A percentile compares a stretch with the other conserved stretches of the same genome.
Evolutionary conservation across 176 grass and related monocot species (phyloP).

Genomic region (Paspalum vaginatum): DNA sequence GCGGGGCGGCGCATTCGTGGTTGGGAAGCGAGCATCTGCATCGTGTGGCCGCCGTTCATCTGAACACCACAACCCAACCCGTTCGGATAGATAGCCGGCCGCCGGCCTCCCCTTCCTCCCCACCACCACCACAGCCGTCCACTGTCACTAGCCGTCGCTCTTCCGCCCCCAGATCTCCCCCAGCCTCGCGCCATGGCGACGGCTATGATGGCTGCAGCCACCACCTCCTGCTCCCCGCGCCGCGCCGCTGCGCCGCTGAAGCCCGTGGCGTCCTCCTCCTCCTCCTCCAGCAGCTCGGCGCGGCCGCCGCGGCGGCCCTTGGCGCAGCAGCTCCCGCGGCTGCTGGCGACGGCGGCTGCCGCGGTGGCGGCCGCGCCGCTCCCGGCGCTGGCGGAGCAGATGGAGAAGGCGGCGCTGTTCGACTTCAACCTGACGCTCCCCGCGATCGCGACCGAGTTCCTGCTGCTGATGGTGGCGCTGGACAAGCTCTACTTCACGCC

Average conservation of each 20-base stretch:
- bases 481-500: constrained; percentile 97
- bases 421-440: constrained; percentile 98
- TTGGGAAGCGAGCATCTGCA: constrained; percentile 30
- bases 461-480: constrained; percentile 96
- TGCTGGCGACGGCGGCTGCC: constrained; percentile 43
- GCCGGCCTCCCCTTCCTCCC: background rate
- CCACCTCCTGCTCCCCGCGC: constrained; percentile 52
- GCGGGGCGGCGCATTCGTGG: constrained; percentile 13
- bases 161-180: background rate
- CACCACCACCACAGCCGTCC: constrained; percentile 17
- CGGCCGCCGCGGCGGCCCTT: constrained; percentile 13
- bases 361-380: constrained; percentile 57
- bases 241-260: constrained; percentile 33
- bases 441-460: constrained; percentile 77
- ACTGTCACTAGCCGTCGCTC: background rate
- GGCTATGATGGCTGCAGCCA: constrained; percentile 56
- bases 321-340: constrained; percentile 37
- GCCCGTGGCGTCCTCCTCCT: constrained; percentile 41
- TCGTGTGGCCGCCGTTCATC: constrained; percentile 40
- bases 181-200: constrained; percentile 42
- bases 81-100: constrained; percentile 54
- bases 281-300: background rate
- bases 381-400: constrained; percentile 85
- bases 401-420: constrained; percentile 94
- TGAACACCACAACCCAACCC: constrained; percentile 29